Evolutionary conservation across 305 asterid species (phyloP).

Genomic region (Salvia sclarea): DNA sequence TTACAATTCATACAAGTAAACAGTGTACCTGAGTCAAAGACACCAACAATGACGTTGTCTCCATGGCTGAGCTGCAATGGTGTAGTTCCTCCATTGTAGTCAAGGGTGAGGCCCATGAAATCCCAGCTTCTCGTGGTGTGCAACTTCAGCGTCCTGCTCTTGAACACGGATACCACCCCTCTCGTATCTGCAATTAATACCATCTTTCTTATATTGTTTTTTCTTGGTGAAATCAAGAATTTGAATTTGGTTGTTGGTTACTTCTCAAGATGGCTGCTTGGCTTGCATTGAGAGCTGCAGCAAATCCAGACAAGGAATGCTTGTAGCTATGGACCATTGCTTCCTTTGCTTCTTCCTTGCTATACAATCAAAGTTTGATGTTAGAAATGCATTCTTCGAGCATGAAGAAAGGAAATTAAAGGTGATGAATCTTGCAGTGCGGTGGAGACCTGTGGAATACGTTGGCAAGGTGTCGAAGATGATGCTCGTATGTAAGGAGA

Average conservation of each 20-base stretch:
- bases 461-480: constrained; percentile 47
- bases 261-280: constrained; percentile 55
- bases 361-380: constrained; percentile 18
- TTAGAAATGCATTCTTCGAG: constrained; percentile 8
- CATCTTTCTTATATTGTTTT: not conserved
- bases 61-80: constrained; percentile 52
- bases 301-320: constrained; percentile 59
- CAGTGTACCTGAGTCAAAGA: constrained; percentile 54
- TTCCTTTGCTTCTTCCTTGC: constrained; percentile 52
- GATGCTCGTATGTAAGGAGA: constrained; percentile 43
- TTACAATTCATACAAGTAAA: too few relatives aligned
- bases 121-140: constrained; percentile 86
- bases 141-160: constrained; percentile 45
- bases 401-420: not conserved
- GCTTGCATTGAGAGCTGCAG: constrained; percentile 52
- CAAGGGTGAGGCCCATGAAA: constrained; percentile 57
- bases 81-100: constrained; percentile 31
- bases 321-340: constrained; percentile 62
- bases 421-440: too few relatives aligned
- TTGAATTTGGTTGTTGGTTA: constrained; percentile 12
- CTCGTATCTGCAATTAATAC: constrained; percentile 40
- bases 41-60: constrained; percentile 51
- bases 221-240: not conserved
- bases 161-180: constrained; percentile 64
- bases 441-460: constrained; percentile 46